Percentiles rank a stretch among this genome's conserved stretches.
These are phyloP conservation scores for Russula sp. DNA, from an alignment of 768 basidiomycete species.

Conservation along the genomic window DNA sequence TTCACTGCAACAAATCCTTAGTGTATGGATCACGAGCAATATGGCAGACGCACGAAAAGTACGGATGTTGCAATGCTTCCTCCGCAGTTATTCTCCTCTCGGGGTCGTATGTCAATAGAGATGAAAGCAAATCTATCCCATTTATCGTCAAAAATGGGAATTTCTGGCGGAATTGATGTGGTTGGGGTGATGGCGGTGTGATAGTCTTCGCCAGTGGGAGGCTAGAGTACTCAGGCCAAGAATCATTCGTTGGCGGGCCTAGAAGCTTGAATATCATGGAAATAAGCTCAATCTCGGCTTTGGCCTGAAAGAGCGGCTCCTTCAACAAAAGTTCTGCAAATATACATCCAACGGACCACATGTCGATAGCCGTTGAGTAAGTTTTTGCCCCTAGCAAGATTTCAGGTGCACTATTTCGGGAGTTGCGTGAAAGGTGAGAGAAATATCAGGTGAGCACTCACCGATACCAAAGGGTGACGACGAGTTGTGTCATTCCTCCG, in stretches of 20 bases:
- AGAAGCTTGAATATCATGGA: conserved; percentile 93
- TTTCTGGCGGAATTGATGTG: conserved; percentile 74
- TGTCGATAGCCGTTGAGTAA: conserved; percentile 93
- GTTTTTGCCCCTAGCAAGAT: conserved; percentile 89
- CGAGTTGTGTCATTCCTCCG: conserved; percentile 96
- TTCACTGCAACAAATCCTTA: conserved; percentile 52
- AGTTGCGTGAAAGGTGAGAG: conserved; percentile 14
- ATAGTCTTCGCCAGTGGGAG: conserved; percentile 83
- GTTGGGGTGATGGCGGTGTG: conserved; percentile 68
- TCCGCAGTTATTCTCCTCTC: conserved; percentile 81
- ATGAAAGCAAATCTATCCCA: conserved; percentile 81
- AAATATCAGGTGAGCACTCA: conserved; percentile 39
- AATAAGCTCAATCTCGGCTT: conserved; percentile 89
- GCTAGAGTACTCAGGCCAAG: conserved; percentile 81
- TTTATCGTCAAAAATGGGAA: conserved; percentile 82
- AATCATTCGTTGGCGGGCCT: conserved; percentile 81
- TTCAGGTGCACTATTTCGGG: conserved; percentile 76
- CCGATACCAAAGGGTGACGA: conserved; percentile 99
- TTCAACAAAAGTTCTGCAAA: conserved; percentile 94
- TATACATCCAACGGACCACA: conserved; percentile 99
- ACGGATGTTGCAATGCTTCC: conserved; percentile 86
- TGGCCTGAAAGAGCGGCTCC: conserved; percentile 97
- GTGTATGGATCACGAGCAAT: not conserved
- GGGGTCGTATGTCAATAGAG: conserved; percentile 86
- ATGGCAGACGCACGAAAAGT: conserved; percentile 66